Percentiles rank a stretch among this genome's conserved stretches.
Evolutionary conservation across 2,329 filamentous ascomycete species (phyloP).

Genomic region (Pseudogymnoascus sp.): DNA sequence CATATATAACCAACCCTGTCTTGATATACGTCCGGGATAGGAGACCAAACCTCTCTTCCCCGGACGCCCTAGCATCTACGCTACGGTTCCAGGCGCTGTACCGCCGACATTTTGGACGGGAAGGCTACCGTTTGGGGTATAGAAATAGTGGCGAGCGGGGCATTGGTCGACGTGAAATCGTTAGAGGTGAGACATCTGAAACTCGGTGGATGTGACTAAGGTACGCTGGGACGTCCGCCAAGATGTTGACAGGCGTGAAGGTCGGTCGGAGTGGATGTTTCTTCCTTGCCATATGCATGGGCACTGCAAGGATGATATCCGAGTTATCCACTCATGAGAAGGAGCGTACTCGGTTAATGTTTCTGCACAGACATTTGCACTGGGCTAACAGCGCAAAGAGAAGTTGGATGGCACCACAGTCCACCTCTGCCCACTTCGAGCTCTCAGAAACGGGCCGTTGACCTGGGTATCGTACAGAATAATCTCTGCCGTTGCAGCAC

Average conservation of each 20-base stretch:
- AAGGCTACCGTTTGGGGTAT: background rate
- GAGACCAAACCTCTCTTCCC: constrained; percentile 2
- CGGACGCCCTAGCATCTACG: background rate
- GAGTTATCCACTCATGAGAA: background rate
- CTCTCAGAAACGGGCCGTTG: constrained; percentile 3
- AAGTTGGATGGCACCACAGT: background rate
- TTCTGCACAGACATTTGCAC: background rate
- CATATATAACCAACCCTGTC: constrained; percentile 4
- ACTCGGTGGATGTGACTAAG: constrained; percentile 6
- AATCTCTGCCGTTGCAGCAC: constrained; percentile 1
- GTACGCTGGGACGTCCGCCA: constrained; percentile 3
- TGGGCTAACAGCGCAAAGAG: background rate
- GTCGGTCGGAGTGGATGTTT: background rate
- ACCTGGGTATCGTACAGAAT: background rate
- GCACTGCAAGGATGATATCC: background rate
- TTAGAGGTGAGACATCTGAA: constrained; percentile 20
- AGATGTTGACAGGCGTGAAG: background rate
- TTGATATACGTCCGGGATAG: background rate
- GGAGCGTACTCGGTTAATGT: background rate
- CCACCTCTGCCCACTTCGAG: background rate
- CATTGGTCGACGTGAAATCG: constrained; percentile 1
- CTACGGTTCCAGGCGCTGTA: constrained; percentile 4
- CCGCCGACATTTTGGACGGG: background rate
- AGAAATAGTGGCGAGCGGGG: constrained; percentile 1
- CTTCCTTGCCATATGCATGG: background rate